Evolutionary conservation across 2,329 filamentous ascomycete genomes (phyloP), one percentile per base, ranked within the genome.

Genomic region (Pezicula carpinea): DNA sequence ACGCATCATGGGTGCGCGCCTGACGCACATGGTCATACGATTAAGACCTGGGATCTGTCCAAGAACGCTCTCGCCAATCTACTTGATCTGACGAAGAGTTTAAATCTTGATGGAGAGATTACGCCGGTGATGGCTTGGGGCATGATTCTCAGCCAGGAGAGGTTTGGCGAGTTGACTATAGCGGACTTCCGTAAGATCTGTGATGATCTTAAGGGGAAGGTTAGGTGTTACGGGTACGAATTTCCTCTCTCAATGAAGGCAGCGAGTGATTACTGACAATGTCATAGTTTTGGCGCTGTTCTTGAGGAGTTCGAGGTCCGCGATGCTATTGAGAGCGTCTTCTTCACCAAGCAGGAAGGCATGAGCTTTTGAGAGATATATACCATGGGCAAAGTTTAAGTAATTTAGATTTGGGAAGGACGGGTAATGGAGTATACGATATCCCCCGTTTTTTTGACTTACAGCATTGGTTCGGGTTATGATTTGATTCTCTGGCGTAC

Each of bases 41-140:
- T 85, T 62, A 81, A 87, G 64, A 92, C 91, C 42, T 92, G 89
- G 70, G 85, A 93, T 62, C 71, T 93, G 5, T 82, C 77, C 49
- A 87, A 85, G 63, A 79, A 78, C 32, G 89, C 93, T 60, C 75
- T 99, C 42, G 73, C 83, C 43, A 95, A 87, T 45, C 74, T 97
- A 45, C 77, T 96, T 50, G 87, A 95, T 62, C 76, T 96, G 46
- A 96, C 89, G 69, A 80, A 83, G 57, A 82, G 84, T 58, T 75
- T 96, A 21, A 84, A 93, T 57, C 80, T 93, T 2, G 88, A 93
- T 51, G 89, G 89, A 44, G 89, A 95, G 68, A 88, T 97, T 59
- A 97, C 92, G 15, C 93, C 93, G 0, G 87, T 96, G 55, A 95
- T 95, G 89, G 91, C 91, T 0, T 92, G 93, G 82, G 86, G 89